Percentiles rank a stretch among this genome's conserved stretches.
Conservation (phyloP, 371 early-diverging fungal species). For the Cladochytrium tenue region DNA sequence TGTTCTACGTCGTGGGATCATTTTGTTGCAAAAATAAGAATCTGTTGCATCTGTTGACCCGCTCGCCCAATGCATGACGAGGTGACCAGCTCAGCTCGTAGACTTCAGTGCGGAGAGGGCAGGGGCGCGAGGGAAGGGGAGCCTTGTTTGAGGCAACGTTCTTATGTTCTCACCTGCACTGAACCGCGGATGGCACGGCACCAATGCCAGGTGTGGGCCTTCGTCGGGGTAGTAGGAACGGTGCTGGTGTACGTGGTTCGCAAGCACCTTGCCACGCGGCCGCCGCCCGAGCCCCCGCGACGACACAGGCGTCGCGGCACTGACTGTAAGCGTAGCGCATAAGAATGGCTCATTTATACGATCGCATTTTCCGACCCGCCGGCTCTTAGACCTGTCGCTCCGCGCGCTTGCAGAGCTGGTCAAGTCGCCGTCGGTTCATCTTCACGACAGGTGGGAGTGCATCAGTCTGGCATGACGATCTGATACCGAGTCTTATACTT, state of each 20-base stretch:
- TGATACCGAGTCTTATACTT: slow-evolving; percentile 7
- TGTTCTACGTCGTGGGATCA: too few relatives aligned
- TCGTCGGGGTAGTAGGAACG: slow-evolving; percentile 11
- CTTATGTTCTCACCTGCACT: too few relatives aligned
- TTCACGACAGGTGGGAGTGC: slow-evolving; percentile 62
- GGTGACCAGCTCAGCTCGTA: too few relatives aligned
- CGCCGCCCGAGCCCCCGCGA: not conserved
- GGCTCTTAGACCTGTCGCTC: slow-evolving; percentile 24
- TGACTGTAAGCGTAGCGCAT: too few relatives aligned
- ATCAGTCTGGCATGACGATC: not conserved
- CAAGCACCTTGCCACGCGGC: not conserved
- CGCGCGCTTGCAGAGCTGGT: slow-evolving; percentile 63
- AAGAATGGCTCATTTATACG: not conserved
- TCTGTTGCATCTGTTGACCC: too few relatives aligned
- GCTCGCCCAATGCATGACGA: too few relatives aligned
- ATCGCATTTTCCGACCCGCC: not conserved
- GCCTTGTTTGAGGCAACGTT: too few relatives aligned
- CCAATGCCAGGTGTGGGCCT: not conserved
- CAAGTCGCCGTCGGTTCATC: slow-evolving; percentile 59
- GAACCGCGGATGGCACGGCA: too few relatives aligned
- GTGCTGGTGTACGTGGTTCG: not conserved
- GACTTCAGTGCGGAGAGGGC: too few relatives aligned
- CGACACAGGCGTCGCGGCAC: not conserved
- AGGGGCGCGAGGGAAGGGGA: too few relatives aligned
- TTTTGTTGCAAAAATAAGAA: too few relatives aligned